phyloP scores from a whole-genome alignment of 2,329 filamentous ascomycete genomes.

The Calycina marina region DNA sequence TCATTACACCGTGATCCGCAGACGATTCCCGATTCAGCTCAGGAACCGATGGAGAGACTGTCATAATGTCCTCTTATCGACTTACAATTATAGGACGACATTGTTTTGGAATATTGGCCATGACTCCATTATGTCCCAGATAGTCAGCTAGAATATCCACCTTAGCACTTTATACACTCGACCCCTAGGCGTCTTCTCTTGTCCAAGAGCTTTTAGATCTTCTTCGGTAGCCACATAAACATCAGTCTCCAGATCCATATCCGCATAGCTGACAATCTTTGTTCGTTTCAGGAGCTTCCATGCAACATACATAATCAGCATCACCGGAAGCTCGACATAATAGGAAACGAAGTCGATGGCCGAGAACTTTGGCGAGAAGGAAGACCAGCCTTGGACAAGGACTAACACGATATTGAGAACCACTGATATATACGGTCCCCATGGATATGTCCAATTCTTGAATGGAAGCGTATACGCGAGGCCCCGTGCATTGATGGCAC shows the following conservation, averaged over 20 bases:
- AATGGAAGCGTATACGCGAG: constrained; percentile 47
- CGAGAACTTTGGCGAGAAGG: constrained; percentile 43
- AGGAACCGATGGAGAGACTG: too few species aligned
- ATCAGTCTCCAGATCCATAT: constrained; percentile 38
- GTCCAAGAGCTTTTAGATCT: constrained; percentile 14
- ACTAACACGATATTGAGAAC: constrained; percentile 44
- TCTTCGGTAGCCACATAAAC: constrained; percentile 23
- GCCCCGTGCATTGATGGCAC: constrained; percentile 39
- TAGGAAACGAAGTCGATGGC: constrained; percentile 46
- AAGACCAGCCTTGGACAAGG: constrained; percentile 48
- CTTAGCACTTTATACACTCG: constrained; percentile 15
- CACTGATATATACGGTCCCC: constrained; percentile 41
- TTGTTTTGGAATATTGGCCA: too few species aligned
- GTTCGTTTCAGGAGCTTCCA: constrained; percentile 40
- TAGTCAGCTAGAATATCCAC: constrained; percentile 20
- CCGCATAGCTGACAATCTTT: constrained; percentile 27
- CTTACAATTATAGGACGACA: too few species aligned
- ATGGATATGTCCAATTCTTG: constrained; percentile 53
- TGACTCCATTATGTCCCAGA: too few species aligned
- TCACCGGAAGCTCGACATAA: constrained; percentile 47
- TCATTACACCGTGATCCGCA: too few species aligned
- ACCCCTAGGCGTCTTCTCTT: constrained; percentile 15
- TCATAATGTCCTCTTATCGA: too few species aligned
- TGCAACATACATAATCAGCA: constrained; percentile 36
- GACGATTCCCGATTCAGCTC: too few species aligned